Base-by-base conservation (phyloP, 1,284 basidiomycete genomes). In the Ceratobasidium theobromae region DNA sequence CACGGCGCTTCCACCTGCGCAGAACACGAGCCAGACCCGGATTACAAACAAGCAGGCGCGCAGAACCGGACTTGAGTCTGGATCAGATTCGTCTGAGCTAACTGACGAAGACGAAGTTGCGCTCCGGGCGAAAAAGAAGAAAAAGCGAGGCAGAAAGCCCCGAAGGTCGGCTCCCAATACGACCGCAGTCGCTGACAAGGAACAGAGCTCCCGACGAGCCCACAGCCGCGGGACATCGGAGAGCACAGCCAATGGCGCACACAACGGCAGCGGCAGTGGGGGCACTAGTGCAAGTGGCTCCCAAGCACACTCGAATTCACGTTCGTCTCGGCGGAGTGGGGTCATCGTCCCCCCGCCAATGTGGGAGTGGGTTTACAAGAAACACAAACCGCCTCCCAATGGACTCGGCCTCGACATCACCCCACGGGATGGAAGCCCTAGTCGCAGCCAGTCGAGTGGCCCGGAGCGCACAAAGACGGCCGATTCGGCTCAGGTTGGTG, bases 281-380 rank as follows among this genome's bases (percentile, higher is more conserved):
- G 43, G 55, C 46, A 62, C 58, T 4, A 62, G 58, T 48, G 32
- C 28, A 32, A 62, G 48, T 25, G 58, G 58, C 4, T 62, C 58
- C 21, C 58, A 62, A 16, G 32, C 58, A 4, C 48, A 62, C 14
- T 46, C 43, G 27, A 38, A 52, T 28, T 62, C 58, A 8, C 58
- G 58, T 33, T 62, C 58, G 28, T 58, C 55, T 2, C 58, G 58
- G 4, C 46, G 58, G 14, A 52, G 48, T 35, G 58, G 58, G 3
- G 58, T 51, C 12, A 12, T 62, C 16, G 58, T 62, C 23, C 58
- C 58, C 16, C 58, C 58, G 40, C 40, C 58, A 16, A 62, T 62
- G 58, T 62, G 58, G 58, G 58, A 62, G 48, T 62, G 58, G 58
- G 58, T 48, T 12, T 62, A 62, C 48, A 62, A 62, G 58, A 62